Percentiles rank a stretch among this genome's conserved stretches.
Evolutionary conservation across 73 alveolate species (phyloP).

Genomic region (Paramecium pentaurelia): DNA sequence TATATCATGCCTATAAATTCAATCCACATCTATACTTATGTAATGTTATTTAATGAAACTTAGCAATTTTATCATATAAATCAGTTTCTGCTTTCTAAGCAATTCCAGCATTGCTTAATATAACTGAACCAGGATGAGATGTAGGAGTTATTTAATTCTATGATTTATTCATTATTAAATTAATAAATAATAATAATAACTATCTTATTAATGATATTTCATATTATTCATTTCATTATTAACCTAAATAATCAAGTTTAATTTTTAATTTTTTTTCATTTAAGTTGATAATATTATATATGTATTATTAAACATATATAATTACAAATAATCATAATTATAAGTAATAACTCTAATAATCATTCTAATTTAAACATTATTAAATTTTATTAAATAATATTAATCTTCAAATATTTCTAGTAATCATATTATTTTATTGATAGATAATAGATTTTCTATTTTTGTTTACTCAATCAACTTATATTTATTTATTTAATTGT

Average conservation of each 20-base stretch:
- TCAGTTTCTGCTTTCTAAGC: slow-evolving; percentile 18
- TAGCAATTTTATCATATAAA: background rate
- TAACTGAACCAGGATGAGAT: background rate
- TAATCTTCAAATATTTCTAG: too few relatives aligned
- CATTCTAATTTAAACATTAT: background rate
- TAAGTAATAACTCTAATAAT: background rate
- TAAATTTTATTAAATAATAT: too few relatives aligned
- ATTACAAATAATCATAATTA: too few relatives aligned
- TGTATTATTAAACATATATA: too few relatives aligned
- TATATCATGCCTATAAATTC: background rate
- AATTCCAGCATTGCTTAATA: background rate
- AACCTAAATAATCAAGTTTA: too few relatives aligned
- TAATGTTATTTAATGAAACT: background rate
- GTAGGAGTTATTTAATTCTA: background rate
- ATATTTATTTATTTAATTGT: background rate
- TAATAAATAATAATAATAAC: too few relatives aligned
- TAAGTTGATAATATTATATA: too few relatives aligned
- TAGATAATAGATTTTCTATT: background rate
- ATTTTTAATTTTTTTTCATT: too few relatives aligned
- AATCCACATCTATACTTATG: background rate
- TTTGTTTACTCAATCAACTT: background rate
- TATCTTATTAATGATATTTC: too few relatives aligned
- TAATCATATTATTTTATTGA: background rate
- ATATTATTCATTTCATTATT: too few relatives aligned
- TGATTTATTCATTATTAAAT: background rate